Percentiles rank a stretch among this genome's conserved stretches.
phyloP scores from a whole-genome alignment of 495 filamentous ascomycete genomes.

The Tetracladium setigerum region DNA sequence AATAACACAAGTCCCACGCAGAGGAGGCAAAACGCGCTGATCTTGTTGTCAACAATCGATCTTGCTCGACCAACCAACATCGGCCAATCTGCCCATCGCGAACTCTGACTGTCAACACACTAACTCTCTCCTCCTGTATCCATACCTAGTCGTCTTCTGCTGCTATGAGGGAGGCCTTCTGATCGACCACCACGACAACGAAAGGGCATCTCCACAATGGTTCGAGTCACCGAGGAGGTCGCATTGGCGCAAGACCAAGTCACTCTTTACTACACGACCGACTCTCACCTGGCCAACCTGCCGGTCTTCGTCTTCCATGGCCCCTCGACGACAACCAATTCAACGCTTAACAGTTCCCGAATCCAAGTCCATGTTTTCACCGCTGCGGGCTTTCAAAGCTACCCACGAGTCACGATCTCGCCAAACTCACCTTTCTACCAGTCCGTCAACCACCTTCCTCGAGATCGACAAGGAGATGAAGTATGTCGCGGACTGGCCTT shows the following conservation, averaged over 20 bases:
- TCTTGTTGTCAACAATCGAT: too few species aligned
- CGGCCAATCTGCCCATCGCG: too few species aligned
- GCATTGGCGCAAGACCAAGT: constrained; percentile 67
- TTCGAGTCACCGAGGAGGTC: constrained; percentile 56
- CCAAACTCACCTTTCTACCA: constrained; percentile 92
- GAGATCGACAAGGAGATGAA: constrained; percentile 90
- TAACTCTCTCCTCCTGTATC: too few species aligned
- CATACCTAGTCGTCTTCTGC: neutral
- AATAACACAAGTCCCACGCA: too few species aligned
- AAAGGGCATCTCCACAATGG: constrained; percentile 40
- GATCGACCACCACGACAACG: constrained; percentile 13
- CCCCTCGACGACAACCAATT: constrained; percentile 72
- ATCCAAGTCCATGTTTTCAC: constrained; percentile 90
- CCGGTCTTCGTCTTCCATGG: constrained; percentile 81
- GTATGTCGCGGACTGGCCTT: constrained; percentile 84
- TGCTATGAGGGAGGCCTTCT: constrained; percentile 21
- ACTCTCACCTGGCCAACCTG: constrained; percentile 64
- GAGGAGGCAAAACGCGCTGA: too few species aligned
- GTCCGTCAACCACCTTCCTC: constrained; percentile 84
- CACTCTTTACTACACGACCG: constrained; percentile 72
- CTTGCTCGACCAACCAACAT: too few species aligned
- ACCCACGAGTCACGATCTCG: constrained; percentile 82
- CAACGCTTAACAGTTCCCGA: constrained; percentile 77
- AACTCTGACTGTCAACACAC: too few species aligned
- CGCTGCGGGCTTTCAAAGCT: constrained; percentile 78